These are phyloP conservation scores for Pterula multifida DNA, from an alignment of 1,284 basidiomycete genomes.

Conservation along the genomic window DNA sequence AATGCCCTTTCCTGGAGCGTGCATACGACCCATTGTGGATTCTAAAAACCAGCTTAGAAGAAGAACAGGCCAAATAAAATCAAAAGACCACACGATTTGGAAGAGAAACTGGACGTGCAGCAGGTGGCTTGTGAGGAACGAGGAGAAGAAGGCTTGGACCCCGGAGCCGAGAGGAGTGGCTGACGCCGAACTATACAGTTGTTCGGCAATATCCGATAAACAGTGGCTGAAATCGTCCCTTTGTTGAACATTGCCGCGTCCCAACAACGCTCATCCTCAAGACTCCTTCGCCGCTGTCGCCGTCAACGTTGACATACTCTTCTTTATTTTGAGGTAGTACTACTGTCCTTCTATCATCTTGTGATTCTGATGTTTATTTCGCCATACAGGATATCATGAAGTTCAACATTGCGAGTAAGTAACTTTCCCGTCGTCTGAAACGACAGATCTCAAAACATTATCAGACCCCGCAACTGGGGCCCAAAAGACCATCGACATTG, in stretches of 20 bases:
- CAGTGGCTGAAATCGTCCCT: background rate
- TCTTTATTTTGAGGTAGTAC: constrained; percentile 15
- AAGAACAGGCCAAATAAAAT: too few species aligned
- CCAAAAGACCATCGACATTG: constrained; percentile 93
- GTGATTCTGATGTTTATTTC: background rate
- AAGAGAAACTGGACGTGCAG: too few species aligned
- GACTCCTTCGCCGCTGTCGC: constrained; percentile 24
- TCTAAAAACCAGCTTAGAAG: background rate
- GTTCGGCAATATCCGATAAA: constrained; percentile 10
- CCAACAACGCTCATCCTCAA: constrained; percentile 18
- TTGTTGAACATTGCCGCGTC: background rate
- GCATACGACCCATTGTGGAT: constrained; percentile 78
- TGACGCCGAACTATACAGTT: background rate
- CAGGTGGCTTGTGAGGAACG: constrained; percentile 1
- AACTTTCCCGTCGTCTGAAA: constrained; percentile 6
- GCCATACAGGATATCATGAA: constrained; percentile 53
- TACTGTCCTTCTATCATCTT: constrained; percentile 1
- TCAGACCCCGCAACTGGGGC: constrained; percentile 88
- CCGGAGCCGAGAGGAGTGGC: background rate
- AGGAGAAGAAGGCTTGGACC: constrained; percentile 7
- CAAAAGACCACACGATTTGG: too few species aligned
- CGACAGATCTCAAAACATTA: constrained; percentile 7
- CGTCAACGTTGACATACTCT: constrained; percentile 22
- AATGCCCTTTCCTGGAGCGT: constrained; percentile 98
- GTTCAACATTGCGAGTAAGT: constrained; percentile 92